Base-by-base conservation (phyloP, 768 basidiomycete species). In the Kwoniella bestiolae region DNA sequence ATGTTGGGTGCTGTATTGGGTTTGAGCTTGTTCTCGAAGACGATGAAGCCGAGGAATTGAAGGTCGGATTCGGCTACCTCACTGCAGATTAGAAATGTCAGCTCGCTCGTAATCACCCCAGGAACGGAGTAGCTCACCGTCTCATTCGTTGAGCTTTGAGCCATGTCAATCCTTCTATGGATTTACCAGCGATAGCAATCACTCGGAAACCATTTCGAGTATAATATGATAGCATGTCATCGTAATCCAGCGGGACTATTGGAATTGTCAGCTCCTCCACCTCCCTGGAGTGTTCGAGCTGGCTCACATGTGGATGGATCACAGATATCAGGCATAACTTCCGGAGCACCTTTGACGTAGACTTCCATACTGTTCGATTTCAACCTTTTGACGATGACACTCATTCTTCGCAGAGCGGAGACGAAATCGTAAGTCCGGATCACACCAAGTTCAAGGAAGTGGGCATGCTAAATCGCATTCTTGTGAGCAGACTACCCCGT, bases 341-440 rank as follows among this genome's bases (percentile, higher is more conserved):
- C 96, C 0, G 96, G 96, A 1, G 96, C 96, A n/a, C 96, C 96
- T 78, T 99, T 99, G 73, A 94, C 94, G 77, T 98, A 98, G 11
- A 97, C 85, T 78, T 99, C 96, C 93, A 99, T 97, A 79, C 91
- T 92, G 58, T 82, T 87, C 70, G 94, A 94, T 80, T 90, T 96
- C 58, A 99, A 85, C 56, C 92, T 86, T 80, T 97, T 99, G 73
- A 97, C 95, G 57, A 99, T 87, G 28, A 99, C 96, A 68, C 94
- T 96, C 95, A 99, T 99, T 56, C 96, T 84, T 28, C 96, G 86
- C 23, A 98, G 84, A 3, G 90, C 85, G 7, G 95, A 96, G 2
- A 95, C 91, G 77, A 99, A 99, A 76, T 99, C 96, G 74, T 95
- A 99, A 3, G 90, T 91, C 45, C 94, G 86, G 49, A 99, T 92